Evolutionary conservation across 2,329 filamentous ascomycete species (phyloP).

Genomic region (Stachybotrys elegans): DNA sequence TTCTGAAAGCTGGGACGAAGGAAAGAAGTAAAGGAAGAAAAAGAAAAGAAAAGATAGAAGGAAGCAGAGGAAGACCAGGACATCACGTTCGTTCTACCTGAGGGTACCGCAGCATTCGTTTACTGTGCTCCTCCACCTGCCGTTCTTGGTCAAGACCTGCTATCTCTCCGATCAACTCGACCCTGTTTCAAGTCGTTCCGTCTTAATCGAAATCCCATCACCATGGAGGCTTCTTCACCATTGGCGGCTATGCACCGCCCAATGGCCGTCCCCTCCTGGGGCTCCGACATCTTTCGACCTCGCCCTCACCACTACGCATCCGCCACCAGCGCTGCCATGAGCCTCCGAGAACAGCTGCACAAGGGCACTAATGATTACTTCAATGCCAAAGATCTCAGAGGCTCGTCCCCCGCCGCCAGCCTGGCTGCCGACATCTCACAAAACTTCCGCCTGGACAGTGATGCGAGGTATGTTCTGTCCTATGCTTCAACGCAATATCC

Average conservation of each 20-base stretch:
- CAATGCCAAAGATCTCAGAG: constrained; percentile 67
- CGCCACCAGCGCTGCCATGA: constrained; percentile 61
- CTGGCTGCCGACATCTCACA: constrained; percentile 91
- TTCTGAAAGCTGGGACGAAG: neutral
- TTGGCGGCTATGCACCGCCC: constrained; percentile 84
- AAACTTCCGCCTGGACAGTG: constrained; percentile 89
- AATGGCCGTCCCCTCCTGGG: constrained; percentile 56
- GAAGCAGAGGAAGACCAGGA: too few species aligned
- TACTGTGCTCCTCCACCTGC: constrained; percentile 19
- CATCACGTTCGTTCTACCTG: too few species aligned
- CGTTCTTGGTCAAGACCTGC: too few species aligned
- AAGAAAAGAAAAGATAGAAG: too few species aligned
- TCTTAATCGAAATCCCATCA: constrained; percentile 13
- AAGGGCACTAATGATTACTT: constrained; percentile 71
- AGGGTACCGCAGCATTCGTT: constrained; percentile 29
- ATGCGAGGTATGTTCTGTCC: constrained; percentile 62
- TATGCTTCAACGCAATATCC: neutral
- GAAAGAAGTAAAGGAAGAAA: neutral
- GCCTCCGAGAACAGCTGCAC: constrained; percentile 71
- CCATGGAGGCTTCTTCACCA: constrained; percentile 91
- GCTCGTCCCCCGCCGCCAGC: constrained; percentile 86
- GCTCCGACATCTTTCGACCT: constrained; percentile 47
- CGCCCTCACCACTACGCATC: constrained; percentile 44
- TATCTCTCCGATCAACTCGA: constrained; percentile 13
- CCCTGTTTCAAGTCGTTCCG: constrained; percentile 13